Conservation (phyloP, 805 yeast species). For the Candida qinlingensis region DNA sequence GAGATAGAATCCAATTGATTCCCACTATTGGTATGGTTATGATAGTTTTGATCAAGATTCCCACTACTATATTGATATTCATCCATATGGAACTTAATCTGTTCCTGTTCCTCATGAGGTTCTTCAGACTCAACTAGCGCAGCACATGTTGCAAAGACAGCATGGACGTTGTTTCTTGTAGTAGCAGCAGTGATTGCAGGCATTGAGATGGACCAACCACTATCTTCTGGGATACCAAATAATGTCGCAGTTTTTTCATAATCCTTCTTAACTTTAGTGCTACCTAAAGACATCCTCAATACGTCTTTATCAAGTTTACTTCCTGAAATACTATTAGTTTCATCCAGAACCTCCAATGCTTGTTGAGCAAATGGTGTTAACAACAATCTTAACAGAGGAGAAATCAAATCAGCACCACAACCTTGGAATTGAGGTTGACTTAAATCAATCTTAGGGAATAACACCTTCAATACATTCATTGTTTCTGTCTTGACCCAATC, state of each 20-base stretch:
- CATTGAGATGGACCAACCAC: slow-evolving; percentile 97
- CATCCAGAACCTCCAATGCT: slow-evolving; percentile 87
- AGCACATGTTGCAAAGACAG: slow-evolving; percentile 86
- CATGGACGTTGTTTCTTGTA: slow-evolving; percentile 89
- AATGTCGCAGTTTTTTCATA: slow-evolving; percentile 82
- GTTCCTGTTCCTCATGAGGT: slow-evolving; percentile 29
- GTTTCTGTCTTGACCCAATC: slow-evolving; percentile 80
- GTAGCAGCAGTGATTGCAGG: slow-evolving; percentile 86
- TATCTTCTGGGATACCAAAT: slow-evolving; percentile 91
- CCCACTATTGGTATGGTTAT: slow-evolving; percentile 6
- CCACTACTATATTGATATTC: slow-evolving; percentile 40
- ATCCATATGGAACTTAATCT: slow-evolving; percentile 50
- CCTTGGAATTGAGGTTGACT: slow-evolving; percentile 76
- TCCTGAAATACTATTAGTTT: slow-evolving; percentile 79
- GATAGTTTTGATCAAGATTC: not conserved
- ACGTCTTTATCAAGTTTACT: slow-evolving; percentile 89
- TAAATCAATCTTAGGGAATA: slow-evolving; percentile 75
- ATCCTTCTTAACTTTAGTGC: slow-evolving; percentile 68
- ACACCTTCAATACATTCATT: slow-evolving; percentile 63
- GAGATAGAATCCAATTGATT: slow-evolving; percentile 38
- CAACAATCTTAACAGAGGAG: slow-evolving; percentile 76
- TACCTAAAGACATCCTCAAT: slow-evolving; percentile 86
- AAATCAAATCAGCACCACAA: slow-evolving; percentile 90
- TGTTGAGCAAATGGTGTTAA: slow-evolving; percentile 84
- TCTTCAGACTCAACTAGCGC: slow-evolving; percentile 27